Evolutionary conservation across 2,329 filamentous ascomycete species (phyloP).

Genomic region (Calycina marina): DNA sequence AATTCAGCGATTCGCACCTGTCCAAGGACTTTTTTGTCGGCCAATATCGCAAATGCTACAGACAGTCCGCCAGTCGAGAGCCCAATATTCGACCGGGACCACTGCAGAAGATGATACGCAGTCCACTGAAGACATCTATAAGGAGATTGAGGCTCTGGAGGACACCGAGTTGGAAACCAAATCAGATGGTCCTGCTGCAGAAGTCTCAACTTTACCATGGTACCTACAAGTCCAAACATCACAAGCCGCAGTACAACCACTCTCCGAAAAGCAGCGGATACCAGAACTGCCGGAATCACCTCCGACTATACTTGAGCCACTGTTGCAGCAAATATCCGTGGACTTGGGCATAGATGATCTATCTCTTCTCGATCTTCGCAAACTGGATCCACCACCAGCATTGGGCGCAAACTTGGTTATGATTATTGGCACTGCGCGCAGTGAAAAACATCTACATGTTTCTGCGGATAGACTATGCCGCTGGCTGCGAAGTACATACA

Average conservation of each 20-base stretch:
- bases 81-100: too few relatives aligned
- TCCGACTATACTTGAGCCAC: slow-evolving; percentile 54
- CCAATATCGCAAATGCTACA: too few relatives aligned
- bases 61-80: too few relatives aligned
- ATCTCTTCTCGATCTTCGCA: slow-evolving; percentile 65
- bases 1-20: slow-evolving; percentile 16
- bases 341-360: slow-evolving; percentile 80
- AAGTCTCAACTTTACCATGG: slow-evolving; percentile 48
- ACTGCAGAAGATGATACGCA: slow-evolving; percentile 4
- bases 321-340: slow-evolving; percentile 67
- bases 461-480: slow-evolving; percentile 80
- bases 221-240: slow-evolving; percentile 61
- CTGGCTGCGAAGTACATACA: slow-evolving; percentile 63
- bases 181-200: not conserved
- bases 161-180: not conserved
- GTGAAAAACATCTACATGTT: slow-evolving; percentile 84
- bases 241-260: slow-evolving; percentile 22
- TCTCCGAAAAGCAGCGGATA: slow-evolving; percentile 38
- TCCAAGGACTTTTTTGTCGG: slow-evolving; percentile 12
- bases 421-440: slow-evolving; percentile 82
- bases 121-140: slow-evolving; percentile 1
- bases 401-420: slow-evolving; percentile 82
- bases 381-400: slow-evolving; percentile 72
- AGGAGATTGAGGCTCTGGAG: not conserved
- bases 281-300: slow-evolving; percentile 43